Base-by-base conservation (phyloP, 768 basidiomycete genomes). In the Royoungia palumana region DNA sequence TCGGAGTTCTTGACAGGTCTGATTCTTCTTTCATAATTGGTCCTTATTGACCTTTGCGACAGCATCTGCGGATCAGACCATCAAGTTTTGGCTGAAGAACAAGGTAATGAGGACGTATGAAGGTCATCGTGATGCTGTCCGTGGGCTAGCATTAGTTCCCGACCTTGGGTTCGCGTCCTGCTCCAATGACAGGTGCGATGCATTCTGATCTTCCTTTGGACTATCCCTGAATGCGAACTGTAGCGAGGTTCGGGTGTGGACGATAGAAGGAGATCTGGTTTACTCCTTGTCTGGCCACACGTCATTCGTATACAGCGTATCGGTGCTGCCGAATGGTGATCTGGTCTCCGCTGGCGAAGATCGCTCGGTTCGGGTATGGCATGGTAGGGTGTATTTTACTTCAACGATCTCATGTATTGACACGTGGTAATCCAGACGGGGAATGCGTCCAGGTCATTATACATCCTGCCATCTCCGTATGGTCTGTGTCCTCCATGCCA, bases 381-480 rank as follows among this genome's bases (percentile, higher is more conserved):
- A 80, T 70, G 89, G 89, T 87, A 59, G 50, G 80, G 30, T 49
- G 27, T 38, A 41, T 17, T 46, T 47, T 67, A 30, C 44, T 16
- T 20, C 9, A n/a, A 35, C 24, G 38, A 35, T 40, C 21, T 44
- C 17, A 5, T 19, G 21, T 10, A n/a, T 47, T 55, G 39, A 38
- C 48, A 44, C 17, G 36, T 37, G 37, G 36, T 32, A 17, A 51
- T 40, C 34, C 56, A 90, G 94, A 92, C 55, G 94, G 90, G 13
- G 89, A 93, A 66, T 89, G 89, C 56, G 68, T 79, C 6, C 95
- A 99, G 67, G 88, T 87, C 10, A 82, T 99, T 51, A 80, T 89
- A 10, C 93, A 96, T 61, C 94, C 96, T 7, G 92, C 92, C 8
- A 90, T 95, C 47, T 97, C 95, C n/a, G 90, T 99, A 2, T 99